A percentile compares a stretch with the other conserved stretches of the same genome.
phyloP scores from a whole-genome alignment of 805 yeast species.

The Kluyveromyces lactis region DNA sequence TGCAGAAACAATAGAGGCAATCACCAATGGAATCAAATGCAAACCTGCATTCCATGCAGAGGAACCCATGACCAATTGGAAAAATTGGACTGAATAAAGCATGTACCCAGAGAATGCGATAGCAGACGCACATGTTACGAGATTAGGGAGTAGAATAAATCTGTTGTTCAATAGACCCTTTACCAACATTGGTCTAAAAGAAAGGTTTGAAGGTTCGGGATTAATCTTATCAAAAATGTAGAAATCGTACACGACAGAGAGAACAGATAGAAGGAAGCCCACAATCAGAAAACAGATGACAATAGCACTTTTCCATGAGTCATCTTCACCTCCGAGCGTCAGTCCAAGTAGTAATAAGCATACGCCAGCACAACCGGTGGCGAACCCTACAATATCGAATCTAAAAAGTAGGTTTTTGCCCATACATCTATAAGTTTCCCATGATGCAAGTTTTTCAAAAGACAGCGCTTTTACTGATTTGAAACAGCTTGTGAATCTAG shows the following conservation, averaged over 20 bases:
- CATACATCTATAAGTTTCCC: neutral
- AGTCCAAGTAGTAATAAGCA: constrained; percentile 18
- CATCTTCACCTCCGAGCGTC: constrained; percentile 46
- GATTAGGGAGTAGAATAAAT: constrained; percentile 13
- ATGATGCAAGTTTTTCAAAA: neutral
- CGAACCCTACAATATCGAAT: constrained; percentile 18
- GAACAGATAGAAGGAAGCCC: constrained; percentile 35
- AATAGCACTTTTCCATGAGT: constrained; percentile 43
- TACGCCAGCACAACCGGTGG: constrained; percentile 17
- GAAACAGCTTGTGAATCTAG: neutral
- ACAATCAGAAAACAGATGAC: constrained; percentile 35
- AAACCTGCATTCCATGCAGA: constrained; percentile 21
- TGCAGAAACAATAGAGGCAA: constrained; percentile 18
- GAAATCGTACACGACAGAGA: constrained; percentile 41
- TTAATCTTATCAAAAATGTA: neutral
- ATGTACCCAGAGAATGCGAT: constrained; percentile 17
- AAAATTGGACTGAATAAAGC: constrained; percentile 20
- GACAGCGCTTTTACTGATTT: neutral
- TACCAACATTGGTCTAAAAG: constrained; percentile 11
- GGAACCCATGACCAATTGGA: constrained; percentile 18
- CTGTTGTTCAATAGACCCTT: constrained; percentile 11
- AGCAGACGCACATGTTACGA: constrained; percentile 14
- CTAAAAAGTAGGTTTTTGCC: constrained; percentile 8
- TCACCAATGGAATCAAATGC: constrained; percentile 14
- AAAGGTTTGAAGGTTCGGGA: neutral